Conservation (phyloP, 192 early-diverging fungal genomes). For the Phycomyces nitens region DNA sequence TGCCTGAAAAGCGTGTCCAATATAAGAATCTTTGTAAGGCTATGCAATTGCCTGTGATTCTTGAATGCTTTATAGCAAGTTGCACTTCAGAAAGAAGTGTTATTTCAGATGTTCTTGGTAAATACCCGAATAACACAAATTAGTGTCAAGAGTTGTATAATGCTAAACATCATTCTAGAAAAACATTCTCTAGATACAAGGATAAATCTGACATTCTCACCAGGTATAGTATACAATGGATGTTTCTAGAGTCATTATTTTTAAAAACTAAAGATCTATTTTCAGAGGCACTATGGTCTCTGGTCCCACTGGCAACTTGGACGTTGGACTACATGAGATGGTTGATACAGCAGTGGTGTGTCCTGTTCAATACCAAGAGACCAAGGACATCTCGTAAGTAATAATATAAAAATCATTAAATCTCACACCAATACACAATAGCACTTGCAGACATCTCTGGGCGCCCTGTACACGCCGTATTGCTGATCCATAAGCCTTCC, state of each 20-base stretch:
- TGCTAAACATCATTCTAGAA: background rate
- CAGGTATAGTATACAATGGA: too few species aligned
- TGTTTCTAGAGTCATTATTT: too few species aligned
- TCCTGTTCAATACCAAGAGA: constrained; percentile 22
- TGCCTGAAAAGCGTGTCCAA: constrained; percentile 20
- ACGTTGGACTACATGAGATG: constrained; percentile 23
- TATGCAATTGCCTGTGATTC: constrained; percentile 32
- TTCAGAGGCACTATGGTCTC: constrained; percentile 26
- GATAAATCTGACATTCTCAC: constrained; percentile 13
- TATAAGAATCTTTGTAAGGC: constrained; percentile 28
- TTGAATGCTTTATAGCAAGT: constrained; percentile 36
- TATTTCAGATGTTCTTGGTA: constrained; percentile 8
- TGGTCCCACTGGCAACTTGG: constrained; percentile 29
- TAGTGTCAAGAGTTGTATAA: background rate
- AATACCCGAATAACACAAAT: background rate
- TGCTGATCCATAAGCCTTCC: constrained; percentile 25
- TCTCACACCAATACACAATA: background rate
- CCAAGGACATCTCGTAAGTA: constrained; percentile 22
- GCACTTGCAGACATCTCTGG: constrained; percentile 14
- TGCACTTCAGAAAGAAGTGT: constrained; percentile 17
- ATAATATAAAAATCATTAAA: background rate
- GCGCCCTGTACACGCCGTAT: constrained; percentile 17
- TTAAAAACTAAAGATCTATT: background rate
- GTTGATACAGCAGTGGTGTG: constrained; percentile 27
- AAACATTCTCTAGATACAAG: background rate